Evolutionary conservation across 495 filamentous ascomycete species (phyloP).

Genomic region (Aspergillus ostianus): DNA sequence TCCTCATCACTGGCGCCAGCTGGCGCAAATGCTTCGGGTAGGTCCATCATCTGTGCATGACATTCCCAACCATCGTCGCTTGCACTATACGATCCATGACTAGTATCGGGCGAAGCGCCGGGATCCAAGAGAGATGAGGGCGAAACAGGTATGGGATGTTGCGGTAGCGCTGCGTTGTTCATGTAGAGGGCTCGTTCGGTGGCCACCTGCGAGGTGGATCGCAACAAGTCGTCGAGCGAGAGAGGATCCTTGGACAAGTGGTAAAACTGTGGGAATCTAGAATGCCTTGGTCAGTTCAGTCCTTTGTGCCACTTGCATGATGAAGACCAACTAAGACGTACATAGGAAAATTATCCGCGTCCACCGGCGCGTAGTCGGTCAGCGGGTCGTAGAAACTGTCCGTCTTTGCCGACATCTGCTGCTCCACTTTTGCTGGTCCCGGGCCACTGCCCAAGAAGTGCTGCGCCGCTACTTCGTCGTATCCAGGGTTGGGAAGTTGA

Average conservation of each 20-base stretch:
- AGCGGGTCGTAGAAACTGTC: background rate
- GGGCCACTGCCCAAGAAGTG: background rate
- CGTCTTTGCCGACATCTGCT: background rate
- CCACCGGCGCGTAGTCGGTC: background rate
- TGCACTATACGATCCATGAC: conserved; percentile 18
- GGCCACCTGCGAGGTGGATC: conserved; percentile 25
- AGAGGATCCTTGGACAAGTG: background rate
- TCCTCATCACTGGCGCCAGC: conserved; percentile 9
- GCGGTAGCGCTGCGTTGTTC: conserved; percentile 15
- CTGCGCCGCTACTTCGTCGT: background rate
- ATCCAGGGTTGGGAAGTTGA: background rate
- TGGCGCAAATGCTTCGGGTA: background rate
- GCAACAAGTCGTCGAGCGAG: conserved; percentile 17
- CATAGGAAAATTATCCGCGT: background rate
- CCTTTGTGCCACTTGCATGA: background rate
- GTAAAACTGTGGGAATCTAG: background rate
- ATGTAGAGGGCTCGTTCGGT: conserved; percentile 40
- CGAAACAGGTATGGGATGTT: conserved; percentile 1
- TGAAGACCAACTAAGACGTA: background rate
- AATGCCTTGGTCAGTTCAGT: background rate
- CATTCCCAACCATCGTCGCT: conserved; percentile 26
- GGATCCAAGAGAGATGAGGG: conserved; percentile 10
- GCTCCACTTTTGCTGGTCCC: background rate
- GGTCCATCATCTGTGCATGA: conserved; percentile 3
- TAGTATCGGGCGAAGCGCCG: conserved; percentile 27